These are phyloP conservation scores for Cairneyella variabilis DNA, from an alignment of 495 filamentous ascomycete genomes.

Conservation along the genomic window DNA sequence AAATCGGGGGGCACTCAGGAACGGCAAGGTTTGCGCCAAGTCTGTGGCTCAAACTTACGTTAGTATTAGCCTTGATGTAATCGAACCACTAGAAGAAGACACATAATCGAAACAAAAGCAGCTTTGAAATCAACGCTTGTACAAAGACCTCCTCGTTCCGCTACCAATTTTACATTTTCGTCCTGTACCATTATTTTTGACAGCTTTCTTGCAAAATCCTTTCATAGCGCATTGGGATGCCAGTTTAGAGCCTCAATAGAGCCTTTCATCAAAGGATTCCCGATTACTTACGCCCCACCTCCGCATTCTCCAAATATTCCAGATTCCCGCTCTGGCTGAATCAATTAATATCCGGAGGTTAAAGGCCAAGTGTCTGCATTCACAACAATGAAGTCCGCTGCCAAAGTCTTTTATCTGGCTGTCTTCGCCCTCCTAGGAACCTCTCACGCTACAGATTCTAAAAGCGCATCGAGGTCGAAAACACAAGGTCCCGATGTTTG, in stretches of 20 bases:
- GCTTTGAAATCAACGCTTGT: too few species aligned
- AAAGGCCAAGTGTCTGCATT: slow-evolving; percentile 15
- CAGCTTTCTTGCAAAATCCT: too few species aligned
- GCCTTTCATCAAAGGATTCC: too few species aligned
- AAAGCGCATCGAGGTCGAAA: slow-evolving; percentile 31
- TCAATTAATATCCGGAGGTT: slow-evolving; percentile 3
- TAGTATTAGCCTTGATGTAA: too few species aligned
- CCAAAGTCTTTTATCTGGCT: slow-evolving; percentile 69
- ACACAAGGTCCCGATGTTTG: slow-evolving; percentile 51
- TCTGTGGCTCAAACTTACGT: slow-evolving; percentile 10
- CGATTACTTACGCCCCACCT: slow-evolving; percentile 10
- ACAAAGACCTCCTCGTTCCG: too few species aligned
- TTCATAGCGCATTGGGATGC: too few species aligned
- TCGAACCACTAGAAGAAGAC: too few species aligned
- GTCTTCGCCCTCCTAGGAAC: slow-evolving; percentile 67
- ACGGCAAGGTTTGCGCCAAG: slow-evolving; percentile 2
- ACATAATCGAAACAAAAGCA: too few species aligned
- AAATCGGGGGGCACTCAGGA: slow-evolving; percentile 2
- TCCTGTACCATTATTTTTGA: too few species aligned
- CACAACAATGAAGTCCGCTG: slow-evolving; percentile 60
- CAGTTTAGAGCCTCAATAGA: too few species aligned
- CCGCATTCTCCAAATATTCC: slow-evolving; percentile 1
- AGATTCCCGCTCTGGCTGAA: slow-evolving; percentile 15
- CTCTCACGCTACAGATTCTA: slow-evolving; percentile 36
- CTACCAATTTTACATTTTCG: too few species aligned